phyloP scores from a whole-genome alignment of 768 basidiomycete species.

The Ramaria rubella region DNA sequence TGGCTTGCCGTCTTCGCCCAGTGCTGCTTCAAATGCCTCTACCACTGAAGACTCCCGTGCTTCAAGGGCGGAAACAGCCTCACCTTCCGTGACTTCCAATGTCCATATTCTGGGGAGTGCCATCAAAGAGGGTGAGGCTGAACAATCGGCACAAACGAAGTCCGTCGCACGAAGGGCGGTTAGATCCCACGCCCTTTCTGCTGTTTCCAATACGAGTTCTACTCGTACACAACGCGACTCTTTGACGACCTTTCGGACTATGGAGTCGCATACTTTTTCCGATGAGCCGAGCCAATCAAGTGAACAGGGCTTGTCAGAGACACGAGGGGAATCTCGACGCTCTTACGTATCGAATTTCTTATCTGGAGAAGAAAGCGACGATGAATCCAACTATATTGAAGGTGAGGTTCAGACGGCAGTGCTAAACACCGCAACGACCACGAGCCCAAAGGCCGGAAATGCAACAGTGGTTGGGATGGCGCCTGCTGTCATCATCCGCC shows the following conservation, averaged over 20 bases:
- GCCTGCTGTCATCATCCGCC: neutral
- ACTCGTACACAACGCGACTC: slow-evolving; percentile 7
- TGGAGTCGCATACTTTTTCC: neutral
- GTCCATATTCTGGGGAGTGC: too few species aligned
- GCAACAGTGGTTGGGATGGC: neutral
- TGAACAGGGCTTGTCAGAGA: neutral
- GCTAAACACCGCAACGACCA: neutral
- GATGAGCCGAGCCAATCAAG: neutral
- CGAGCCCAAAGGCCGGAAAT: neutral
- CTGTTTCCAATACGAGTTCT: slow-evolving; percentile 1
- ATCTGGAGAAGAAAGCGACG: neutral
- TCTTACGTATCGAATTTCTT: neutral
- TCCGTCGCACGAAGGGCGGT: neutral
- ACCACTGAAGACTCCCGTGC: too few species aligned
- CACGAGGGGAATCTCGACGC: neutral
- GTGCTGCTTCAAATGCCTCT: too few species aligned
- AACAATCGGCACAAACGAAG: neutral
- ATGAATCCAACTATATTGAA: neutral
- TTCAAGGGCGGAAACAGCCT: too few species aligned
- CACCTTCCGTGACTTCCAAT: too few species aligned
- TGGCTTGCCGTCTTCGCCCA: too few species aligned
- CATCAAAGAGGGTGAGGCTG: neutral
- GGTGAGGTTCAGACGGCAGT: neutral
- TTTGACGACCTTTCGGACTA: neutral
- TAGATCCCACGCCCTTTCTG: neutral